These are phyloP conservation scores for Vigna trinervia DNA, from an alignment of 306 rosid genomes.

Conservation along the genomic window DNA sequence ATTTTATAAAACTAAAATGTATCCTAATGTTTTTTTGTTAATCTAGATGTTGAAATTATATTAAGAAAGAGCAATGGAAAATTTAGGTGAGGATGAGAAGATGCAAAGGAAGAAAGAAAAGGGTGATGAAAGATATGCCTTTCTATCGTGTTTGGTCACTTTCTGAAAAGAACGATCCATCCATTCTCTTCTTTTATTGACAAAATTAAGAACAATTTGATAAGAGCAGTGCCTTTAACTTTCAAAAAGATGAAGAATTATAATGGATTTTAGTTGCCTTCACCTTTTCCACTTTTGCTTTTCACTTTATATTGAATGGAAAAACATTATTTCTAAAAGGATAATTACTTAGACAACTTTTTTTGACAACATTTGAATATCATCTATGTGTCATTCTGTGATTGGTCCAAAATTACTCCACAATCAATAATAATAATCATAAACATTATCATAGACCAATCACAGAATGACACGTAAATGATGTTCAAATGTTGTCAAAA, in stretches of 20 bases:
- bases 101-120: neutral
- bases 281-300: constrained; percentile 42
- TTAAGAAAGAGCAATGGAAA: too few relatives aligned
- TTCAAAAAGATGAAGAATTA: constrained; percentile 50
- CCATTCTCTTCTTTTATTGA: constrained; percentile 23
- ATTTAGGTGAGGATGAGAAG: neutral
- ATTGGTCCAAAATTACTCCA: too few relatives aligned
- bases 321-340: constrained; percentile 11
- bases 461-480: too few relatives aligned
- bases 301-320: constrained; percentile 45
- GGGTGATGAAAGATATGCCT: neutral
- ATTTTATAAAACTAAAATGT: too few relatives aligned
- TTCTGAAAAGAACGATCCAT: constrained; percentile 28
- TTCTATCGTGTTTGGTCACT: constrained; percentile 32
- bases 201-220: neutral
- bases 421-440: too few relatives aligned
- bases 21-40: too few relatives aligned
- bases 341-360: too few relatives aligned
- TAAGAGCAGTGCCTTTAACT: constrained; percentile 34
- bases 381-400: too few relatives aligned
- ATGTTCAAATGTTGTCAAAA: too few relatives aligned
- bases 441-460: too few relatives aligned
- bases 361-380: too few relatives aligned
- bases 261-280: constrained; percentile 38
- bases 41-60: too few relatives aligned